Evolutionary conservation across 2,329 filamentous ascomycete species (phyloP).

Genomic region (Dactylellina leptospora): DNA sequence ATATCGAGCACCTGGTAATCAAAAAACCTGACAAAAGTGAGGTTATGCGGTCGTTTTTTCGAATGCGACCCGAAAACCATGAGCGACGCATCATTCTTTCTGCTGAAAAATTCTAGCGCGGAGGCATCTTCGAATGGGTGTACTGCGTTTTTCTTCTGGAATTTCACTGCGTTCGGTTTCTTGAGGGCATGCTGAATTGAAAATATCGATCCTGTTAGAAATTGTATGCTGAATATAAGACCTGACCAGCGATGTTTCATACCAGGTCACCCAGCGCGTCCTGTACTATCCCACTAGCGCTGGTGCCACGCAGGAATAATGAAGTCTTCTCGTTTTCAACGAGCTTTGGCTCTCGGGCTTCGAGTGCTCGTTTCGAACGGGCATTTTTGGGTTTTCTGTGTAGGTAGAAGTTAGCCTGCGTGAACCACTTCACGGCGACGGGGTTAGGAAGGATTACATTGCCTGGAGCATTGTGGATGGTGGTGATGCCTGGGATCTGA

Average conservation of each 20-base stretch:
- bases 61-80: slow-evolving; percentile 83
- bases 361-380: slow-evolving; percentile 92
- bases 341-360: slow-evolving; percentile 88
- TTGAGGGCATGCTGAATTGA: slow-evolving; percentile 74
- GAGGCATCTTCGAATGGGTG: slow-evolving; percentile 91
- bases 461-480: slow-evolving; percentile 46
- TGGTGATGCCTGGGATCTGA: slow-evolving; percentile 17
- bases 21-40: slow-evolving; percentile 85
- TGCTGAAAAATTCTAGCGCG: slow-evolving; percentile 91
- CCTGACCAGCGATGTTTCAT: not conserved
- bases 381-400: slow-evolving; percentile 76
- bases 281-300: slow-evolving; percentile 82
- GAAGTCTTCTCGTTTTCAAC: slow-evolving; percentile 89
- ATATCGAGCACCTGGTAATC: slow-evolving; percentile 90
- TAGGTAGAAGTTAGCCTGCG: slow-evolving; percentile 8
- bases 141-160: slow-evolving; percentile 95
- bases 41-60: slow-evolving; percentile 93
- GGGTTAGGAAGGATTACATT: slow-evolving; percentile 16
- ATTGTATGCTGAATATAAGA: not conserved
- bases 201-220: not conserved
- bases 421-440: slow-evolving; percentile 16
- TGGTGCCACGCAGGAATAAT: slow-evolving; percentile 87
- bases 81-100: slow-evolving; percentile 92
- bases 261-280: slow-evolving; percentile 81
- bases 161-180: slow-evolving; percentile 83